Conservation (phyloP, 495 filamentous ascomycete genomes). For the Trichocladium uniseriatum region DNA sequence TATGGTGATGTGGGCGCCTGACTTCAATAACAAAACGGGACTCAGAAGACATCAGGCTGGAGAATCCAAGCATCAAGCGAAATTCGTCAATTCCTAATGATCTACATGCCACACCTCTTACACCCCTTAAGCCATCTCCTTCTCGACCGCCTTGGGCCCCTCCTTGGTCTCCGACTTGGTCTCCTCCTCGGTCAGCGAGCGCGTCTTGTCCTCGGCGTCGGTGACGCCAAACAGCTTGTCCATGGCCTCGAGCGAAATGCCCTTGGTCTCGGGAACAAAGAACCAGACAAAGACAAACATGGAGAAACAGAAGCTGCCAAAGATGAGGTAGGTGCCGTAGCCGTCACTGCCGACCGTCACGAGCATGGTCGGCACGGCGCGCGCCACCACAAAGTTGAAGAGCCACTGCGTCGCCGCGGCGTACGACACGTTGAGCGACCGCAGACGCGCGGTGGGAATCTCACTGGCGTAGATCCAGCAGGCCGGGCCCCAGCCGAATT, state of each 20-base stretch:
- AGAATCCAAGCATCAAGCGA: too few relatives aligned
- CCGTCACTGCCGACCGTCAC: conserved; percentile 51
- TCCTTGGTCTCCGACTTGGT: conserved; percentile 3
- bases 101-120: too few relatives aligned
- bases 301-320: conserved; percentile 53
- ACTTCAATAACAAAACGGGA: too few relatives aligned
- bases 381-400: conserved; percentile 61
- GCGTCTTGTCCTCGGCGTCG: conserved; percentile 15
- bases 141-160: neutral
- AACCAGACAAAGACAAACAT: conserved; percentile 65
- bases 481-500: conserved; percentile 70
- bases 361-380: conserved; percentile 55
- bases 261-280: conserved; percentile 68
- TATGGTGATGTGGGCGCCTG: too few relatives aligned
- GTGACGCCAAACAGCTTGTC: conserved; percentile 29
- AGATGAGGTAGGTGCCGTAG: conserved; percentile 52
- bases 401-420: conserved; percentile 64
- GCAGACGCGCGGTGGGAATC: conserved; percentile 63
- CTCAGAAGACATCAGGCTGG: too few relatives aligned
- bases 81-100: too few relatives aligned
- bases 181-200: conserved; percentile 4
- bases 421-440: conserved; percentile 60
- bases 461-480: conserved; percentile 72
- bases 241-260: conserved; percentile 32
- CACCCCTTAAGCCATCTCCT: neutral